Evolutionary conservation across 352 stramenopile species (phyloP), one percentile per base, ranked within the genome.

Genomic region (Bremia lactucae): DNA sequence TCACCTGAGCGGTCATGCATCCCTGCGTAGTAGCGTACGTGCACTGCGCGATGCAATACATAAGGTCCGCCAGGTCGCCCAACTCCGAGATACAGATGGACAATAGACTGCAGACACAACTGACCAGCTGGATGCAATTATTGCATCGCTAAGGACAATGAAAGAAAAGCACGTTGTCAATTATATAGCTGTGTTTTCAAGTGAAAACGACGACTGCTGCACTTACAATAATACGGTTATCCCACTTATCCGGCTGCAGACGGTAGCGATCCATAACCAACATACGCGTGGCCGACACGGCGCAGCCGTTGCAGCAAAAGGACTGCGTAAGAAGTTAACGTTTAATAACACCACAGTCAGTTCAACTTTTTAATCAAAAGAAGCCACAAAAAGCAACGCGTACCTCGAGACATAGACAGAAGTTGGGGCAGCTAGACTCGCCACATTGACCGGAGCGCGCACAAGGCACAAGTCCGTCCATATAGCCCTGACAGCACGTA

Each of bases 1-100:
- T 89, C 22, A 91, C 69, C 69, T 96, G 84, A 1, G 88, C 88
- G 44, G 87, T 95, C 91, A 97, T 97, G 55, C 88, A 97, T 42
- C 87, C 91, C 49, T 89, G 76, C 1, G 89, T 95, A 25, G 78
- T 79, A 19, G 68, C 76, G 63, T 96, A 97, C 10, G 87, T 94
- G 69, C 89, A 85, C 55, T 97, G 83, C 24, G 88, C 83, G 31
- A 96, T 77, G 49, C 80, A 73, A 46, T 93, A 73, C 36, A 96
- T 55, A 11, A 86, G 72, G n/a, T 84, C 65, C 2, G 92, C 83
- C 44, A 72, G 65, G 25, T 95, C 67, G 6, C 55, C 44, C 19
- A 73, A 42, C 22, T 72, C 63, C 10, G 74, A 68, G 40, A 92
- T 73, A 52, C 76, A 92, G 19, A 87, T 72, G n/a, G 64, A 59